Evolutionary conservation across 306 rosid genomes (phyloP).

Genomic region (Rubus parviflorus): DNA sequence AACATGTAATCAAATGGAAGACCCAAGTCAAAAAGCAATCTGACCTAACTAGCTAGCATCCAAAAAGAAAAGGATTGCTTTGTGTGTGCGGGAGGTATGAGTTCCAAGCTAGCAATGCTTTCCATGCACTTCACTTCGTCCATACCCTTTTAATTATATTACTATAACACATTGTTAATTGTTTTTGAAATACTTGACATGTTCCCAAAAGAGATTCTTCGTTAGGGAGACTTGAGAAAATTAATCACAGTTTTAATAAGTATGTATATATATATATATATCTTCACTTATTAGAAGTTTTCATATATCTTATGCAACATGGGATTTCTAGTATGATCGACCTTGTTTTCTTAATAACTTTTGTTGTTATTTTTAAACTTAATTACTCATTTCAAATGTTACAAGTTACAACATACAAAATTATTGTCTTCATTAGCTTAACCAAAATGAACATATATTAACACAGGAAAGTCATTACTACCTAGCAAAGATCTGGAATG

Average conservation of each 20-base stretch:
- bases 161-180: background rate
- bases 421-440: background rate
- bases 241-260: background rate
- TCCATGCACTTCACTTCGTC: conserved; percentile 17
- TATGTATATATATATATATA: background rate
- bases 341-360: background rate
- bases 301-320: background rate
- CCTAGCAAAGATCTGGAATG: conserved; percentile 96
- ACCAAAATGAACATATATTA: background rate
- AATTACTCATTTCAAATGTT: background rate
- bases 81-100: conserved; percentile 30
- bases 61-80: conserved; percentile 37
- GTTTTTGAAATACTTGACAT: background rate
- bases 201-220: conserved; percentile 13
- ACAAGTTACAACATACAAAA: background rate
- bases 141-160: background rate
- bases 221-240: background rate
- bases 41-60: background rate
- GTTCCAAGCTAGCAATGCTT: conserved; percentile 30
- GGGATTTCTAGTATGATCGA: background rate
- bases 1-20: conserved; percentile 24
- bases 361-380: background rate
- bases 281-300: too few species aligned
- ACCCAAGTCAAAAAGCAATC: conserved; percentile 55
- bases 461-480: conserved; percentile 72